Percentiles rank a stretch among this genome's conserved stretches.
These are phyloP conservation scores for Penicillium verhagenii DNA, from an alignment of 495 filamentous ascomycete genomes.

Conservation along the genomic window DNA sequence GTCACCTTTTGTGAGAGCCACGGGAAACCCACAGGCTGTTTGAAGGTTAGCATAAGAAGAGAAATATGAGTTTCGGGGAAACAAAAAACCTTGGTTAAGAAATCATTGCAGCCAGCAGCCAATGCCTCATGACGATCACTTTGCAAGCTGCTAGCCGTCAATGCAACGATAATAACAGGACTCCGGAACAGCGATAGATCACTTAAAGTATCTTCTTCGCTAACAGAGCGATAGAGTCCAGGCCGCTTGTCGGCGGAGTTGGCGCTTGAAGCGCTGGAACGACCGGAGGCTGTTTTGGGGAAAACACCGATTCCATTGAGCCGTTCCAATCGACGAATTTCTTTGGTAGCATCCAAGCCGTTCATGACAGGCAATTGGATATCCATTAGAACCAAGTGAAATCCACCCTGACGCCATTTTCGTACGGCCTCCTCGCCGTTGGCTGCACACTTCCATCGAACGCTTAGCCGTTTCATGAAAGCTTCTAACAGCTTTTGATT, in stretches of 20 bases:
- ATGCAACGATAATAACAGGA: conserved; percentile 94
- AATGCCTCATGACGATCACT: conserved; percentile 93
- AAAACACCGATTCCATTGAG: conserved; percentile 91
- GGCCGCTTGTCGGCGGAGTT: conserved; percentile 25
- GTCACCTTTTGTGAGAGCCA: conserved; percentile 97
- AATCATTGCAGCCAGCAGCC: conserved; percentile 96
- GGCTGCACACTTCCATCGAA: conserved; percentile 96
- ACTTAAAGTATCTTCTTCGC: conserved; percentile 62
- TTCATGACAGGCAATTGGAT: conserved; percentile 98
- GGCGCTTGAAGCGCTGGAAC: conserved; percentile 36
- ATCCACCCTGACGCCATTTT: conserved; percentile 93
- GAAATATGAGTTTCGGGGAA: neutral
- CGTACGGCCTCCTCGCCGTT: conserved; percentile 90
- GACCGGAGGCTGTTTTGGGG: conserved; percentile 50
- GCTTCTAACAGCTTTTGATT: conserved; percentile 90
- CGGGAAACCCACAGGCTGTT: conserved; percentile 90
- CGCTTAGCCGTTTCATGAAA: conserved; percentile 94
- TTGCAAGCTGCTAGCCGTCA: conserved; percentile 90
- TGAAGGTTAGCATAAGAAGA: conserved; percentile 7
- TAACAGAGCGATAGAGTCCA: conserved; percentile 30
- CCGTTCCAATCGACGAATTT: conserved; percentile 86
- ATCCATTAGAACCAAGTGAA: conserved; percentile 97
- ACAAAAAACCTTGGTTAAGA: conserved; percentile 84
- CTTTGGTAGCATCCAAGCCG: conserved; percentile 92
- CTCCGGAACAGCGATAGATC: conserved; percentile 80